Evolutionary conservation across 129 eudicot species (phyloP).

Genomic region (Chrysanthemum lavandulifolium): DNA sequence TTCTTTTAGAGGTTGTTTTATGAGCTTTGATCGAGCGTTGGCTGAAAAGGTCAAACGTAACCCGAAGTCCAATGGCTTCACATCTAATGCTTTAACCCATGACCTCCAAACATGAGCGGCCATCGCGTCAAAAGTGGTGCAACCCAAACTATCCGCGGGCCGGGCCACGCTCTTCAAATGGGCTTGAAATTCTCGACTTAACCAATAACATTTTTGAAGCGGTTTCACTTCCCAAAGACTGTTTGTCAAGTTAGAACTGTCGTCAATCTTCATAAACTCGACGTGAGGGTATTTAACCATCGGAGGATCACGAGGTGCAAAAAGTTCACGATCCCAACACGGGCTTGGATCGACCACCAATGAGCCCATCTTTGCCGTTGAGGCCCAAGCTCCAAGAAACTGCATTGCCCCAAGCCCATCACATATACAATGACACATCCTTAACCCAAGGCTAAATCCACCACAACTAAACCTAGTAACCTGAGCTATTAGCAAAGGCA

Average conservation of each 20-base stretch:
- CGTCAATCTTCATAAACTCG: conserved; percentile 70
- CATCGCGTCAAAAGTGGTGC: conserved; percentile 87
- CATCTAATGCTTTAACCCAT: conserved; percentile 78
- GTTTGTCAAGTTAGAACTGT: conserved; percentile 59
- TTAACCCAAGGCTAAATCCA: conserved; percentile 89
- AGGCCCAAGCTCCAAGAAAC: conserved; percentile 78
- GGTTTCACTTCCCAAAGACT: conserved; percentile 67
- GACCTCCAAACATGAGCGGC: conserved; percentile 98
- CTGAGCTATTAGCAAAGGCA: conserved; percentile 88
- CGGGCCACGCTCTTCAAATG: conserved; percentile 56
- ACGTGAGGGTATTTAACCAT: conserved; percentile 54
- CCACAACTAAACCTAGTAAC: conserved; percentile 81
- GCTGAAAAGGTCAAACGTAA: conserved; percentile 82
- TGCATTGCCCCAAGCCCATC: conserved; percentile 99
- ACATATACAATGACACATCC: conserved; percentile 88
- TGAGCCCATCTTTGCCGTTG: conserved; percentile 58
- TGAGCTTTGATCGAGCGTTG: conserved; percentile 56
- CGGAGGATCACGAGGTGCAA: conserved; percentile 70
- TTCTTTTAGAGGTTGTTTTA: conserved; percentile 48
- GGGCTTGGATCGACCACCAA: conserved; percentile 59
- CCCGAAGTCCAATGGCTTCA: conserved; percentile 70
- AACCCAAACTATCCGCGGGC: conserved; percentile 37
- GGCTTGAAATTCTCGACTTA: conserved; percentile 57
- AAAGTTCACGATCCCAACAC: conserved; percentile 79
- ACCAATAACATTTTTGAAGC: conserved; percentile 30